phyloP scores from a whole-genome alignment of 192 early-diverging fungal genomes.

The Coemansia nantahalensis region DNA sequence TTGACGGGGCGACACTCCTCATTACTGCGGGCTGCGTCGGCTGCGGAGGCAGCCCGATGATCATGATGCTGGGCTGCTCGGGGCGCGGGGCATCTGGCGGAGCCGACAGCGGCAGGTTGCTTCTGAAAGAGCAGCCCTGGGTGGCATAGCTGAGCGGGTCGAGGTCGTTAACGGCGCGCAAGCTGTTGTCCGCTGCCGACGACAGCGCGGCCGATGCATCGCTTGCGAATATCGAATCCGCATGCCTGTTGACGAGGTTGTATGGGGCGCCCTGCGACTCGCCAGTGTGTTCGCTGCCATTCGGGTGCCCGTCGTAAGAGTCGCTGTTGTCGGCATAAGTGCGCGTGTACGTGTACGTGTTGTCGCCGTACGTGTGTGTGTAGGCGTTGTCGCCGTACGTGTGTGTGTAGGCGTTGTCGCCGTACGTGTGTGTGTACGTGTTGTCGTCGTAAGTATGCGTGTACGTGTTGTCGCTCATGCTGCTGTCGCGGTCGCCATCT shows the following conservation, averaged over 20 bases:
- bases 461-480: background rate
- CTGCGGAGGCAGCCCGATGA: conserved; percentile 32
- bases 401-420: background rate
- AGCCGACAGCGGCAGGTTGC: conserved; percentile 17
- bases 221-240: conserved; percentile 26
- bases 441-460: background rate
- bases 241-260: conserved; percentile 44
- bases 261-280: conserved; percentile 25
- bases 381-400: background rate
- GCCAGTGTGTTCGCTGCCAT: conserved; percentile 21
- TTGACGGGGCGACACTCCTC: conserved; percentile 16
- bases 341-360: conserved; percentile 3
- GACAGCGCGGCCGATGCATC: conserved; percentile 25
- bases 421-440: background rate
- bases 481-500: conserved; percentile 10
- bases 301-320: conserved; percentile 20
- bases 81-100: conserved; percentile 7
- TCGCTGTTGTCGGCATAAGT: background rate
- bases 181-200: background rate
- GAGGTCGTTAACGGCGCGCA: conserved; percentile 44
- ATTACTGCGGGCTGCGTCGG: conserved; percentile 4
- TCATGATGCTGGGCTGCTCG: conserved; percentile 32
- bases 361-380: conserved; percentile 5
- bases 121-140: conserved; percentile 28
- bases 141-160: conserved; percentile 51